Percentiles rank a stretch among this genome's conserved stretches.
These are phyloP conservation scores for Psilocybe cubensis DNA, from an alignment of 768 basidiomycete genomes.

Conservation along the genomic window DNA sequence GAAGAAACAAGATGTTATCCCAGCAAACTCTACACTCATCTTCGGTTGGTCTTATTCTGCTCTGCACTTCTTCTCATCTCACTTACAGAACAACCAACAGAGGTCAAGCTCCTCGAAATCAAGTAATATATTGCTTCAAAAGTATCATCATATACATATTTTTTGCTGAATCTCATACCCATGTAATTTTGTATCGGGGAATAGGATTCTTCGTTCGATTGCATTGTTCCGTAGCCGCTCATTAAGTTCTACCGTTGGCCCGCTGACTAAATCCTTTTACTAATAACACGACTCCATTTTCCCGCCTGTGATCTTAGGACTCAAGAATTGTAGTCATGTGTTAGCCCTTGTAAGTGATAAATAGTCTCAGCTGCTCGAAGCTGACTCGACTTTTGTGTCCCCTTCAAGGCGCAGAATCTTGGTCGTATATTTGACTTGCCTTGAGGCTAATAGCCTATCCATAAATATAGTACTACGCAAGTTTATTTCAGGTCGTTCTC, in stretches of 20 bases:
- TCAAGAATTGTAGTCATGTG: no score
- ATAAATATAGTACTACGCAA: no score
- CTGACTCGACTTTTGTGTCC: background rate
- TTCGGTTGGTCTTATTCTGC: constrained; percentile 62
- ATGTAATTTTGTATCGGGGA: background rate
- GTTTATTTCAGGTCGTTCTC: no score
- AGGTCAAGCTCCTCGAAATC: constrained; percentile 74
- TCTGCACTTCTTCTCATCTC: background rate
- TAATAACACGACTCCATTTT: background rate
- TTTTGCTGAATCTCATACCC: background rate
- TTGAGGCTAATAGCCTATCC: background rate
- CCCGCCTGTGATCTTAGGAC: background rate
- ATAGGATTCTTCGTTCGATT: background rate
- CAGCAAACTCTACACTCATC: constrained; percentile 76
- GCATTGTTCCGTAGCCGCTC: background rate
- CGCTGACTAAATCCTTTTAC: constrained; percentile 6
- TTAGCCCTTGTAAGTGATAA: background rate
- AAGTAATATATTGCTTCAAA: constrained; percentile 44
- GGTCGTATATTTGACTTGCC: background rate
- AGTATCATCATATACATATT: constrained; percentile 11
- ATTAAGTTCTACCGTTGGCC: background rate
- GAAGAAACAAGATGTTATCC: constrained; percentile 58
- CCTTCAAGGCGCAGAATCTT: background rate
- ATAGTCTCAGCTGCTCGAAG: background rate
- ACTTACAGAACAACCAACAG: constrained; percentile 36